Evolutionary conservation across 169 alveolate genomes (phyloP), one percentile per base, ranked within the genome.

Genomic region (Eimeria necatrix): DNA sequence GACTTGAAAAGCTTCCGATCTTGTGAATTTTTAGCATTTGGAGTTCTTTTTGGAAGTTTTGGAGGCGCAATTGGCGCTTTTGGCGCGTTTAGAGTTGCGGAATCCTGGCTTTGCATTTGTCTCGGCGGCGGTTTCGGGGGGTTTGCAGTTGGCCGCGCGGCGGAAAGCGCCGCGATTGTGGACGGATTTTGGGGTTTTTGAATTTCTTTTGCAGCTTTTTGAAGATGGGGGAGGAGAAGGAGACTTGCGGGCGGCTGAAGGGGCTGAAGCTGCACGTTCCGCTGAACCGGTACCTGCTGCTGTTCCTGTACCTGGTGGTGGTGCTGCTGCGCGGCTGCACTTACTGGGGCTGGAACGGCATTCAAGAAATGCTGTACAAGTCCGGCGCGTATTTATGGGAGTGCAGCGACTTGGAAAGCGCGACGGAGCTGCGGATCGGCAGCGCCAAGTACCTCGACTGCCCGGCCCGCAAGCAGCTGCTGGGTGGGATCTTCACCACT

Each of bases 261-360:
- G 53, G 46, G 12, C n/a, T 22, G 91, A 48, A 53, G 3, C 56
- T 83, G 56, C 91, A 83, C 59, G 2, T 83, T 18, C 91, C 91
- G 46, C 59, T 83, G 20, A 83, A 94, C 32, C 91, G 96, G 7
- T 94, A 84, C 14, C 68, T 94, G 51, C 60, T 94, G 41, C 74
- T 85, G 9, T 26, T 48, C 51, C 20, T 94, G 56, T 94, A 76
- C 46, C 49, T 85, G 22, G n/a, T 87, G 26, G 96, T 89, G 4
- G 96, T 94, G 2, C 61, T 94, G 22, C 18, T 87, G 56, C 70
- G 84, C 14, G 96, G 96, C 0, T 89, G 96, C 87, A 94, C 96
- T 12, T 87, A 94, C 60, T 94, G 96, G 96, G 96, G 96, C 7
- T 94, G 96, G 96, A 87, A 86, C 49, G 96, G 96, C 94, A 71